Evolutionary conservation across 306 rosid species (phyloP), one percentile per base, ranked within the genome.

Genomic region (Prunus kanzakura): DNA sequence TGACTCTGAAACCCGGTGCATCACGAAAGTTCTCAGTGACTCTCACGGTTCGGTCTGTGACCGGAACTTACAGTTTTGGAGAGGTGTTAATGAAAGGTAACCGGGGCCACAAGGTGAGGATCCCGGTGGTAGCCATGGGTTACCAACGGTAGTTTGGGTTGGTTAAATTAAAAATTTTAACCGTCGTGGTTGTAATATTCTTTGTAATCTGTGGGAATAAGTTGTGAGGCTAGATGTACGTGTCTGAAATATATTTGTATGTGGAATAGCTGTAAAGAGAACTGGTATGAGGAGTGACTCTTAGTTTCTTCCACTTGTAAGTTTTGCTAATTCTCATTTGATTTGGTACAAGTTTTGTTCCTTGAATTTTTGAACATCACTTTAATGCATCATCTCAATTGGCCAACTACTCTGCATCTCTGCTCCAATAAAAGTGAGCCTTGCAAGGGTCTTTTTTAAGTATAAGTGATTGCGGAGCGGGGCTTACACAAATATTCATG

Each of bases 91-190:
- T 96, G 93, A 91, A 96, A 83, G 99, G 99, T 12, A 96, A 88
- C 87, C 75, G 96, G 80, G 98, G 98, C 25, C 99, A 96, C 90
- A 87, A 91, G 88, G 96, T 96, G 76, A 96, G 99, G 85, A 88
- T 96, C 72, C 93, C 98, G 20, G 99, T 96, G 54, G 82, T 88
- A 69, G 98, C 93, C 46, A 96, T 86, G 88, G 98, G 96, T 76
- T 93, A 74, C 85, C 82, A 70, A 67, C 83, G 93, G 76, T 96
- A 89, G 84, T 57, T 73, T 85, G 58, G 83, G 75, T 79, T 85
- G 84, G 63, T 78, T 38, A 51, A 74, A 38, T 78, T 78, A 71
- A 74, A 80, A 67, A 51, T 22, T 57, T 74, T 73, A 46, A 30
- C 49, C 72, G 71, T 67, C 79, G 49, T 81, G 89, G 81, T 77